A percentile compares a stretch with the other conserved stretches of the same genome.
Evolutionary conservation across 2,329 filamentous ascomycete species (phyloP).

Genomic region (Verticillium klebahnii): DNA sequence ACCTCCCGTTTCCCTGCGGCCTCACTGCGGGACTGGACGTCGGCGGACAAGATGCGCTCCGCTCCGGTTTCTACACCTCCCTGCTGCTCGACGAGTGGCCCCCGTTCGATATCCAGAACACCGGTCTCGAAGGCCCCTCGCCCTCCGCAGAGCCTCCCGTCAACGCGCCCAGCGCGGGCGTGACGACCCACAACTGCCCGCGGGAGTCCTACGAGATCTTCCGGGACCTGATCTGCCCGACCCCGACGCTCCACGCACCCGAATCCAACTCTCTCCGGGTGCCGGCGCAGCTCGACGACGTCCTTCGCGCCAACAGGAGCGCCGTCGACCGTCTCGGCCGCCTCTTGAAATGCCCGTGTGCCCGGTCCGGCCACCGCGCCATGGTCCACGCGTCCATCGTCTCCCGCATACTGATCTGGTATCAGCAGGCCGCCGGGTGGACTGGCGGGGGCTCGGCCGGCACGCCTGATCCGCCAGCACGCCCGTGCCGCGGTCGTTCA

Average conservation of each 20-base stretch:
- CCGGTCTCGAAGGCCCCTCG: neutral
- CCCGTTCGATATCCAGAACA: neutral
- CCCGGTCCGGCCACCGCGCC: constrained; percentile 15
- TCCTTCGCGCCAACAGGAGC: constrained; percentile 16
- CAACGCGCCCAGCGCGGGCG: constrained; percentile 1
- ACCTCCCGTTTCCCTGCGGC: neutral
- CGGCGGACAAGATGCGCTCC: constrained; percentile 4
- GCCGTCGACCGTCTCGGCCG: constrained; percentile 14
- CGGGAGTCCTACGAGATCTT: constrained; percentile 18
- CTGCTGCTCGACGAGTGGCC: neutral
- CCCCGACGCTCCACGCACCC: constrained; percentile 14
- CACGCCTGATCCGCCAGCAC: no score
- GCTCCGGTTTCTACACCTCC: neutral
- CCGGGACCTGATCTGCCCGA: constrained; percentile 17
- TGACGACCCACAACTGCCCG: constrained; percentile 14
- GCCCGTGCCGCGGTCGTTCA: no score
- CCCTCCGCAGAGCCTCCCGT: neutral
- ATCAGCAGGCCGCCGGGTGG: constrained; percentile 20
- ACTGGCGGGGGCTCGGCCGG: constrained; percentile 7
- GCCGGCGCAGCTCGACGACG: constrained; percentile 14
- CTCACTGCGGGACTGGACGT: neutral
- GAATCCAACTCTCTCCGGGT: constrained; percentile 15
- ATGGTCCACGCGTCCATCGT: constrained; percentile 21
- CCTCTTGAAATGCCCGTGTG: constrained; percentile 15
- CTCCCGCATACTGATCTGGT: constrained; percentile 21